Evolutionary conservation across 2,329 filamentous ascomycete species (phyloP).

Genomic region (Erysiphe pulchra): DNA sequence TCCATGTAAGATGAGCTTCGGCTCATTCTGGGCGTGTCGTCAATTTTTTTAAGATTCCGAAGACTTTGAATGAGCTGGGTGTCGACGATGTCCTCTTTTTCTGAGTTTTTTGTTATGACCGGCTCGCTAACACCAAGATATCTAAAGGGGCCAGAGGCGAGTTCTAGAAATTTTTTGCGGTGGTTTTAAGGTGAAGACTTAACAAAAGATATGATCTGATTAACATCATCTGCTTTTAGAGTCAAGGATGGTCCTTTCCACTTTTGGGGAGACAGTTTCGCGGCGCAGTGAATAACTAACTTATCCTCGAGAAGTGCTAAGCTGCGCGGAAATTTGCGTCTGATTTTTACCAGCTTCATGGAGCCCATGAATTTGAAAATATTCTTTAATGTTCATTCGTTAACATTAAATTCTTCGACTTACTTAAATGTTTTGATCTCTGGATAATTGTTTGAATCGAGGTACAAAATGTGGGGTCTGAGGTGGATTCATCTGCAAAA

Average conservation of each 20-base stretch:
- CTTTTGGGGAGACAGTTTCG: too few species aligned
- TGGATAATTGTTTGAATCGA: neutral
- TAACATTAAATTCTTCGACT: neutral
- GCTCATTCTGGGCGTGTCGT: neutral
- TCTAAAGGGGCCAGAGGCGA: too few species aligned
- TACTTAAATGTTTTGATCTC: neutral
- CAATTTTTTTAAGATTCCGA: neutral
- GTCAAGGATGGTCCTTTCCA: too few species aligned
- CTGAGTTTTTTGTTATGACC: neutral
- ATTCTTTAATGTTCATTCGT: too few species aligned
- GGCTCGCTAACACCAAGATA: neutral
- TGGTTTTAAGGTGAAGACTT: too few species aligned
- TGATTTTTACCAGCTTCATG: neutral
- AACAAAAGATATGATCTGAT: too few species aligned
- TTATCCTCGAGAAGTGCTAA: too few species aligned
- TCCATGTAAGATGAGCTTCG: neutral
- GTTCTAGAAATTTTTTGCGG: too few species aligned
- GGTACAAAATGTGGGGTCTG: neutral
- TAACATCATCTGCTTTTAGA: too few species aligned
- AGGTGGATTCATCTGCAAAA: neutral
- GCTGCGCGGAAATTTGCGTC: neutral
- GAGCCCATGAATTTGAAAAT: neutral
- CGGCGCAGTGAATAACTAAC: too few species aligned
- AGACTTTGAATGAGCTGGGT: too few species aligned
- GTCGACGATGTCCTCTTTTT: neutral